phyloP scores from a whole-genome alignment of 208 protist species.

The Novymonas esmeraldas region DNA sequence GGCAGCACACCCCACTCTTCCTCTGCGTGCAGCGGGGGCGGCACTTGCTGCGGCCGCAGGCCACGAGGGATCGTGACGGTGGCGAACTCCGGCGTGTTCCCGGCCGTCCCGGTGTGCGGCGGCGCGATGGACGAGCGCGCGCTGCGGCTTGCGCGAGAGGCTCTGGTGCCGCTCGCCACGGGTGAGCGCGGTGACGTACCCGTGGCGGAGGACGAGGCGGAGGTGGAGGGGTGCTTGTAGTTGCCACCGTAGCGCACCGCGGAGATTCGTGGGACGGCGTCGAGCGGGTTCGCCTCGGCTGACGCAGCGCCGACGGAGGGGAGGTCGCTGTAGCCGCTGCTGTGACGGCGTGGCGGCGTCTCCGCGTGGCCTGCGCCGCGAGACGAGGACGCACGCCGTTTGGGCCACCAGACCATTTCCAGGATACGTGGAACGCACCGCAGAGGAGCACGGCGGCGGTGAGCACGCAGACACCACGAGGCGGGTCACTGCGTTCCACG shows the following conservation, averaged over 20 bases:
- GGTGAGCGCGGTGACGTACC: background rate
- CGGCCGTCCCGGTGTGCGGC: background rate
- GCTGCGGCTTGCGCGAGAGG: too few species aligned
- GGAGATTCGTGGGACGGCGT: background rate
- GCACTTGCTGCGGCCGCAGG: slow-evolving; percentile 11
- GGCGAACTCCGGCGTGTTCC: background rate
- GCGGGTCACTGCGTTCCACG: background rate
- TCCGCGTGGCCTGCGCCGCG: too few species aligned
- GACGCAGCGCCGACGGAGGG: background rate
- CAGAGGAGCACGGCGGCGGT: background rate
- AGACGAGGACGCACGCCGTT: too few species aligned
- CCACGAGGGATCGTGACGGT: slow-evolving; percentile 15
- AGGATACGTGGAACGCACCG: too few species aligned
- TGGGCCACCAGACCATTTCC: too few species aligned
- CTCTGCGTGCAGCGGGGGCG: slow-evolving; percentile 11
- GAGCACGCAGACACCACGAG: background rate
- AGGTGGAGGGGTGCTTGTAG: background rate
- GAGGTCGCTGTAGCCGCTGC: background rate
- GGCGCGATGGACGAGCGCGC: too few species aligned
- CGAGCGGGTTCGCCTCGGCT: background rate
- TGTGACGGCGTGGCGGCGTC: background rate
- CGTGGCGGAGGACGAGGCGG: background rate
- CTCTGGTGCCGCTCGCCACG: background rate
- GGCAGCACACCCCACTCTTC: slow-evolving; percentile 5
- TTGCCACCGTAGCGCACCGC: background rate